Evolutionary conservation across 257 asterid species (phyloP).

Genomic region (Galeopsis tetrahit): DNA sequence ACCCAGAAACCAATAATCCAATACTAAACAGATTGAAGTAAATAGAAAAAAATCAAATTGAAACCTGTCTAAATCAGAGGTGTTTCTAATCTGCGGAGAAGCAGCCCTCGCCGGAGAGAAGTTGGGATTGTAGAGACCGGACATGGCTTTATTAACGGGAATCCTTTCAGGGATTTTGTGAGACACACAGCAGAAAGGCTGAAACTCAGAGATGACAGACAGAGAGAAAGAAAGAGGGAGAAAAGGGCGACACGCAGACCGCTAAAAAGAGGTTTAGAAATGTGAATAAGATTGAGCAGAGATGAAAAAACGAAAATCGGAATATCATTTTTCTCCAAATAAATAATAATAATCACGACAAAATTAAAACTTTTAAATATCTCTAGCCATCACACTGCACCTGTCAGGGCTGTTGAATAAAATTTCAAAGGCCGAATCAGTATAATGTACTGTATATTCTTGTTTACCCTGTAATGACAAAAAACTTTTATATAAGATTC

Average conservation of each 20-base stretch:
- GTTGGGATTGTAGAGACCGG: conserved; percentile 82
- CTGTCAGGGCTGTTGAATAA: neutral
- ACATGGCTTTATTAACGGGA: conserved; percentile 51
- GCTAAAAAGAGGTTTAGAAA: conserved; percentile 34
- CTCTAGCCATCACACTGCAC: conserved; percentile 1
- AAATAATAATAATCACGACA: conserved; percentile 1
- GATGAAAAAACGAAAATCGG: conserved; percentile 28
- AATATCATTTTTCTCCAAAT: neutral
- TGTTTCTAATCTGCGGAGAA: conserved; percentile 79
- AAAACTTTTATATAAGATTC: too few relatives aligned
- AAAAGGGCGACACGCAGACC: conserved; percentile 29
- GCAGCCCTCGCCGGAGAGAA: conserved; percentile 93
- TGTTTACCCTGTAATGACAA: too few relatives aligned
- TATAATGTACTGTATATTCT: too few relatives aligned
- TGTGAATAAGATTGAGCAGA: conserved; percentile 33
- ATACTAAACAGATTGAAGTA: conserved; percentile 42
- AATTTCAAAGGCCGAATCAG: too few relatives aligned
- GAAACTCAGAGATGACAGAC: conserved; percentile 18
- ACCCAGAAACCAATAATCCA: conserved; percentile 30
- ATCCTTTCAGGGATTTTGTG: conserved; percentile 30
- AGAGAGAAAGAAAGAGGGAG: neutral
- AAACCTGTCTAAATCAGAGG: conserved; percentile 83
- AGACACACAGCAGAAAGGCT: conserved; percentile 10
- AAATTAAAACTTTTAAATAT: neutral
- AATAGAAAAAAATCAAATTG: conserved; percentile 17